A percentile compares a stretch with the other conserved stretches of the same genome.
Conservation (phyloP, 2,329 filamentous ascomycete genomes). For the Colletotrichum sublineola region DNA sequence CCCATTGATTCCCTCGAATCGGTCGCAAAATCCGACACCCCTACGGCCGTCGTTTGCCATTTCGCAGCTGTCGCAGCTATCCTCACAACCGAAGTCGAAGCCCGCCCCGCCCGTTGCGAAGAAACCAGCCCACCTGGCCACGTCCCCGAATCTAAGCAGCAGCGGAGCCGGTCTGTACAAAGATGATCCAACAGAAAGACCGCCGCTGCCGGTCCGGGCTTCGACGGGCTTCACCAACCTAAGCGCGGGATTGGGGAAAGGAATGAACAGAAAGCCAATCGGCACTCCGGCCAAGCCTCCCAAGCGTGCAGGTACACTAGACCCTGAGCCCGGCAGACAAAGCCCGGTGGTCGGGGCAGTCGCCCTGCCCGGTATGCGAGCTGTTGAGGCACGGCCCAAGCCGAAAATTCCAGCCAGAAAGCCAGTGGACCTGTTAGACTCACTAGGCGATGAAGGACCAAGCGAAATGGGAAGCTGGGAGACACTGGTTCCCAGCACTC, state of each 20-base stretch:
- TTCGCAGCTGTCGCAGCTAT: conserved; percentile 52
- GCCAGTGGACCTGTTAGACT: conserved; percentile 59
- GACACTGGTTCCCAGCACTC: conserved; percentile 62
- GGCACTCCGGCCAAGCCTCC: conserved; percentile 32
- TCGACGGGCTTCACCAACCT: conserved; percentile 35
- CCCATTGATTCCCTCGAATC: conserved; percentile 35
- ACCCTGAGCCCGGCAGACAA: conserved; percentile 27
- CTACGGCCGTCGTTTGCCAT: conserved; percentile 52
- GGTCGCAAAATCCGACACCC: conserved; percentile 44
- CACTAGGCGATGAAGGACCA: conserved; percentile 61
- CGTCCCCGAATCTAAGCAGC: conserved; percentile 47
- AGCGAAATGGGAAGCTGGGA: conserved; percentile 67
- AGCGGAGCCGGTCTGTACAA: conserved; percentile 39
- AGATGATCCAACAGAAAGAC: conserved; percentile 45
- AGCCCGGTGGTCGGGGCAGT: conserved; percentile 38
- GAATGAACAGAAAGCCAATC: conserved; percentile 28
- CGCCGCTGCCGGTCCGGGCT: conserved; percentile 37
- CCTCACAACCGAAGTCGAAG: conserved; percentile 53
- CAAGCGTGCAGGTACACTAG: conserved; percentile 25
- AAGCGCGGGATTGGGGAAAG: conserved; percentile 10
- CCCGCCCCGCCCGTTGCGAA: conserved; percentile 70
- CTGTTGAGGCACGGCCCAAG: conserved; percentile 31
- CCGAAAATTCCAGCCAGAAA: conserved; percentile 38
- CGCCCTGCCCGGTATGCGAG: conserved; percentile 39
- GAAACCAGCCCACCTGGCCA: conserved; percentile 70